phyloP scores from a whole-genome alignment of 192 early-diverging fungal genomes.

The Coemansia erecta region DNA sequence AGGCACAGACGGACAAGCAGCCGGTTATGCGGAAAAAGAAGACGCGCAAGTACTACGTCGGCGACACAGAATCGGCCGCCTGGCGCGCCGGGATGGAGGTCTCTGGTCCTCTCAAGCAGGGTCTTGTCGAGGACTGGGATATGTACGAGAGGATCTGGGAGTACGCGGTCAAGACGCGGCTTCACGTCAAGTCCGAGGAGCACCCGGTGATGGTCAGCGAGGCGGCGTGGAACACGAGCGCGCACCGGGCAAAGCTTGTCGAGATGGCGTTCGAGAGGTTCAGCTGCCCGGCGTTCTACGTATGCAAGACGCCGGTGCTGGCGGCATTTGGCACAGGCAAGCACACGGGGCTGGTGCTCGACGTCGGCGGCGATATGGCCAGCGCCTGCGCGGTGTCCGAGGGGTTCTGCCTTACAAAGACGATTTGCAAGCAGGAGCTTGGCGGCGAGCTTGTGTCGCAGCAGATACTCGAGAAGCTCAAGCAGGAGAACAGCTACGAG shows the following conservation, averaged over 20 bases:
- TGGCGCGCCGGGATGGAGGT: slow-evolving; percentile 84
- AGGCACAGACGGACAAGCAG: neutral
- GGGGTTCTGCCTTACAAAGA: slow-evolving; percentile 93
- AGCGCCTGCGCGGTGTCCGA: slow-evolving; percentile 96
- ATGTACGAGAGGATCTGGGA: slow-evolving; percentile 89
- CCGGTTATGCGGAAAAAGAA: slow-evolving; percentile 14
- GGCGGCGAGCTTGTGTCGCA: slow-evolving; percentile 82
- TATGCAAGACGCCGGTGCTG: slow-evolving; percentile 88
- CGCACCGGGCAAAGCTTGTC: slow-evolving; percentile 78
- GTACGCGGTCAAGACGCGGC: slow-evolving; percentile 68
- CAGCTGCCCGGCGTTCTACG: slow-evolving; percentile 88
- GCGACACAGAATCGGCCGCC: slow-evolving; percentile 64
- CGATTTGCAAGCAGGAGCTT: slow-evolving; percentile 59
- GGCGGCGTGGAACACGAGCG: slow-evolving; percentile 86
- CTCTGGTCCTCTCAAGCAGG: slow-evolving; percentile 79
- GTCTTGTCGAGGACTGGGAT: slow-evolving; percentile 95
- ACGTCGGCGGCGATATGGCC: slow-evolving; percentile 84
- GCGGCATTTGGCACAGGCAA: slow-evolving; percentile 90
- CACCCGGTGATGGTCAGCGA: slow-evolving; percentile 93
- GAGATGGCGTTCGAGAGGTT: slow-evolving; percentile 97
- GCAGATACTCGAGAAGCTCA: slow-evolving; percentile 66
- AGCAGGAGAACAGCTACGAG: slow-evolving; percentile 58
- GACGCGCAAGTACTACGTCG: slow-evolving; percentile 62
- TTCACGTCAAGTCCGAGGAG: slow-evolving; percentile 74
- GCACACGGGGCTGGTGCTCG: slow-evolving; percentile 85